Evolutionary conservation across 2,329 filamentous ascomycete species (phyloP).

Genomic region (Emydomyces testavorans): DNA sequence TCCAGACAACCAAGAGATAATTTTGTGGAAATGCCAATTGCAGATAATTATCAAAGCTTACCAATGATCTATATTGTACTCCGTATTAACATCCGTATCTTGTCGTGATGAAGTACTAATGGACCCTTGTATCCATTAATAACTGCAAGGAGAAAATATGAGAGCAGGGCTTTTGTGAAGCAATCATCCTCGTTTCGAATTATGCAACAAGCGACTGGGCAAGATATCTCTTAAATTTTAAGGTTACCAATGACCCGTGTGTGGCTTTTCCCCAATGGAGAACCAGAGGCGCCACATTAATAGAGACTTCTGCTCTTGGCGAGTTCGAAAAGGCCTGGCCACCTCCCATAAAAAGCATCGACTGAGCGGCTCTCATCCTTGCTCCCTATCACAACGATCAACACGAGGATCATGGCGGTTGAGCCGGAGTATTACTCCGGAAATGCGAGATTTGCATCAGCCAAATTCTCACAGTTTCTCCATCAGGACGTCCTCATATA

Average conservation of each 20-base stretch:
- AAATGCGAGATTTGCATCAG: background rate
- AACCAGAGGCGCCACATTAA: conserved; percentile 5
- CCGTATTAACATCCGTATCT: background rate
- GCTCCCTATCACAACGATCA: conserved; percentile 2
- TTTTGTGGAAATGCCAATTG: too few species aligned
- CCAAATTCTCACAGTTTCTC: background rate
- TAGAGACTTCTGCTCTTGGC: conserved; percentile 5
- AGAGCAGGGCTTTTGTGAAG: background rate
- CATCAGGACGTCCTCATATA: background rate
- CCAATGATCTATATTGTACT: background rate
- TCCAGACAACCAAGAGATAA: too few species aligned
- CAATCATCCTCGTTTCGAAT: conserved; percentile 4
- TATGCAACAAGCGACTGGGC: conserved; percentile 3
- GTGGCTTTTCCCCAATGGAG: background rate
- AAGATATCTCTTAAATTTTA: background rate
- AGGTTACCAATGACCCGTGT: conserved; percentile 8
- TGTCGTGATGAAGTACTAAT: background rate
- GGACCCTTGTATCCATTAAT: background rate
- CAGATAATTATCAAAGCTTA: background rate
- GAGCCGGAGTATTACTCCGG: conserved; percentile 4
- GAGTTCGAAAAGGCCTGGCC: conserved; percentile 2
- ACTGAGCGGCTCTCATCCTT: background rate
- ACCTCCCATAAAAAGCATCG: background rate
- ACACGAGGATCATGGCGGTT: background rate
- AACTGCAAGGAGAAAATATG: background rate